Evolutionary conservation across 495 filamentous ascomycete genomes (phyloP).

Genomic region (Articulospora tetracladia): DNA sequence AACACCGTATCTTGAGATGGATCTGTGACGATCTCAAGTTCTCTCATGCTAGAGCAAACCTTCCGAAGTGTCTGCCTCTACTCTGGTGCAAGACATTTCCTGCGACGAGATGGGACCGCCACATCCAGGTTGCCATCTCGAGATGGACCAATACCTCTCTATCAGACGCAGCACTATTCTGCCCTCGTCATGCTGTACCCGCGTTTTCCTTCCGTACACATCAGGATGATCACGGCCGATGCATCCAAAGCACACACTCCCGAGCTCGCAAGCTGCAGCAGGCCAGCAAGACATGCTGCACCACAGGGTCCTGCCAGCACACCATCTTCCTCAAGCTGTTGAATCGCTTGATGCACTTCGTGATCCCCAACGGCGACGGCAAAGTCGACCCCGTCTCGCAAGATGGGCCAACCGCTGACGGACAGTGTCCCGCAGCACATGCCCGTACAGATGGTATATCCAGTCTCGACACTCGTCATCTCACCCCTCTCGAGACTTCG

Average conservation of each 20-base stretch:
- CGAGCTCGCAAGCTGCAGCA: constrained; percentile 32
- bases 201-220: constrained; percentile 43
- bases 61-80: no score
- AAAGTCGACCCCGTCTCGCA: constrained; percentile 48
- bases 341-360: constrained; percentile 45
- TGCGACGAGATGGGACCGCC: no score
- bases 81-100: no score
- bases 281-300: constrained; percentile 49
- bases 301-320: constrained; percentile 57
- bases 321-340: constrained; percentile 37
- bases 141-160: no score
- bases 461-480: constrained; percentile 40
- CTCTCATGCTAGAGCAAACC: no score
- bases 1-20: no score
- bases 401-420: constrained; percentile 48
- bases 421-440: constrained; percentile 63
- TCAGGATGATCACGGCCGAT: constrained; percentile 46
- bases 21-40: no score
- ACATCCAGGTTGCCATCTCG: no score
- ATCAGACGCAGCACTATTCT: no score
- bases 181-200: not conserved
- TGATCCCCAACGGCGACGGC: constrained; percentile 48
- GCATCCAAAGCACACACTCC: constrained; percentile 20
- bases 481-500: constrained; percentile 40
- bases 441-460: constrained; percentile 55